Base-by-base conservation (phyloP, 768 basidiomycete species). In the Boletus rex-veris region DNA sequence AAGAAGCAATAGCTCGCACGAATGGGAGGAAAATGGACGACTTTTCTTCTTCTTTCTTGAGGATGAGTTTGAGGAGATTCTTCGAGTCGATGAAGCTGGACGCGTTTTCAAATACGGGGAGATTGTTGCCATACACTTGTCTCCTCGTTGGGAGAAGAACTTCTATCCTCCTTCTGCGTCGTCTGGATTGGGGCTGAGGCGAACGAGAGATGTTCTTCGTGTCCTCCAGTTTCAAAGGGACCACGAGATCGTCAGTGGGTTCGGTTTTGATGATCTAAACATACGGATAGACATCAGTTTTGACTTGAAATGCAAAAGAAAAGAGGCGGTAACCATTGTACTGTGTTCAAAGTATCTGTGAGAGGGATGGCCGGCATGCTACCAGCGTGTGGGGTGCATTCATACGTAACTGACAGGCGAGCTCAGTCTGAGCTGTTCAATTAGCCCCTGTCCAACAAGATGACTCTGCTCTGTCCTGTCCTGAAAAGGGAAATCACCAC, bases 21-120 rank as follows among this genome's bases (percentile, higher is more conserved):
- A 42, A 45, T 16, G 36, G 21, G 16, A 48, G 12, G 4, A 2
- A 4, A 2, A 55, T 4, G 7, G 18, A 4, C 4, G 18, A 12
- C 41, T 16, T 45, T 41, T 41, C 45, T 43, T 64, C 62, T 18
- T 64, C 63, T 18, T 63, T 53, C 45, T 64, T 58, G 43, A 63
- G 11, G 10, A 8, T 7, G 12, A 6, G 21, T 1, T 19, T 2
- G 33, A 61, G 26, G 33, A 11, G 14, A 12, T 62, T 43, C 4
- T 51, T 46, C 8, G 33, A 35, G 12, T 52, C 48, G 31, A 64
- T 62, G 46, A 50, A 50, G 7, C 4, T 39, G 0, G 55, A 45
- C 0, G 58, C 56, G 2, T 44, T 48, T 28, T 64, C 62, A 24
- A 55, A 55, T 2, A 6, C 18, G 1, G 55, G 58, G 10, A 33